Evolutionary conservation across 208 protist genomes (phyloP), one percentile per base, ranked within the genome.

Genomic region (Crithidia sp.): DNA sequence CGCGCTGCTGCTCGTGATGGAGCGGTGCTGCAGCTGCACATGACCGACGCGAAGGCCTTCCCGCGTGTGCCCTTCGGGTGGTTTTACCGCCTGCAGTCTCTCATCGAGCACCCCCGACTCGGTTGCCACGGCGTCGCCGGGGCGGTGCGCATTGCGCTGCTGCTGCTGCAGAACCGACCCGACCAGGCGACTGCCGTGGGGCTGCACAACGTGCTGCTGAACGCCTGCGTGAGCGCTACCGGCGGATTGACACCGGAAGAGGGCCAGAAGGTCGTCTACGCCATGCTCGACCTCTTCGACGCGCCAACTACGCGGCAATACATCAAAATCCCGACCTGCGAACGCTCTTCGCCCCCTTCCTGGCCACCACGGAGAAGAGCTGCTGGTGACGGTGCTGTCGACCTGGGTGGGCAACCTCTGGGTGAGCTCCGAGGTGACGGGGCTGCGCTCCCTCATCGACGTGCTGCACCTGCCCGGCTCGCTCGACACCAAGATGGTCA

Each of bases 401-500:
- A 89, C 80, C 16, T 95, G 90, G 83, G 79, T 92, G 4, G 93
- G 93, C 62, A 82, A 83, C 57, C 59, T 95, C 9, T 95, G 90
- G 90, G 73, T 88, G 37, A 85, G 77, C 57, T 88, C 84, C 36
- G 90, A 97, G 70, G 86, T 86, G 12, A 93, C 82, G 28, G 84
- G 84, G 6, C 75, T 97, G 56, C 89, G 93, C 56, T 81, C 93
- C 2, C 60, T 97, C 36, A 91, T 93, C 63, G 88, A 97, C 62
- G 55, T 97, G 36, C 76, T 97, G 43, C 85, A 95, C 60, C 84
- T 97, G 50, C 93, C 93, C 36, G 88, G 89, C 36, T 83, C 93
- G 44, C 45, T 93, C 13, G 93, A 97, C 64, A 83, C 87, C 16
- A 94, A 94, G 60, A 91, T 97, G 81, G 81, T 97, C n/a, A 81